These are phyloP conservation scores for Pleurozium schreberi DNA, from an alignment of 225 moss, liverwort and hornwort species.

Conservation along the genomic window DNA sequence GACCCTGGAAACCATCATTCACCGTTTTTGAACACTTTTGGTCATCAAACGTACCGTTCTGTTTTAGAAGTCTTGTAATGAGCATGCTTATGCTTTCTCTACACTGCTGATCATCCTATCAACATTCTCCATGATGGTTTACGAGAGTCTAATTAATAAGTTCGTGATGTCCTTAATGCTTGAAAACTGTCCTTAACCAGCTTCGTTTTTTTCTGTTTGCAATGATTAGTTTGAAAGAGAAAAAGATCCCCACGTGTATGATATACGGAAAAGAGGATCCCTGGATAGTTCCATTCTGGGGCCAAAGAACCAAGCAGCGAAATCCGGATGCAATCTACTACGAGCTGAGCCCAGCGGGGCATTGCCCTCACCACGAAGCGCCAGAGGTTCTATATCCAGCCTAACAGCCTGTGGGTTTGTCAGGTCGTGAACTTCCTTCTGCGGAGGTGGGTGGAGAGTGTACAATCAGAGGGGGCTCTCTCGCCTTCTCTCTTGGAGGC, in stretches of 20 bases:
- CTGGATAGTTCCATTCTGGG: constrained; percentile 50
- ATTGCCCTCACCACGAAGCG: constrained; percentile 50
- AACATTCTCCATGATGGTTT: neutral
- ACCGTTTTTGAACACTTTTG: neutral
- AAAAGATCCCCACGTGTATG: constrained; percentile 22
- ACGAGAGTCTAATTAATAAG: neutral
- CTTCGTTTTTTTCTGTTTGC: neutral
- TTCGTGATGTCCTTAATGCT: neutral
- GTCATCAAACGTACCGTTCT: neutral
- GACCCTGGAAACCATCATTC: neutral
- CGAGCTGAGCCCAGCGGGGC: constrained; percentile 39
- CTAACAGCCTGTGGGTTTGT: neutral
- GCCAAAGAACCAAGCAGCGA: constrained; percentile 32
- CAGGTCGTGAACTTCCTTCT: constrained; percentile 33
- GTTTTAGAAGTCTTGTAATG: neutral
- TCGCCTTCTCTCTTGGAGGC: constrained; percentile 8
- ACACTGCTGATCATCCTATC: neutral
- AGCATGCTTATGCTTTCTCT: neutral
- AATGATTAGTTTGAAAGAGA: constrained; percentile 28
- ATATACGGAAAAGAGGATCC: constrained; percentile 52
- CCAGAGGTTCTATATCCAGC: constrained; percentile 24
- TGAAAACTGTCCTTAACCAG: neutral
- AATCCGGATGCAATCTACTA: constrained; percentile 33
- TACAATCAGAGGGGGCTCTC: constrained; percentile 11
- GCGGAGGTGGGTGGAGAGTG: constrained; percentile 35